A percentile compares a stretch with the other conserved stretches of the same genome.
Evolutionary conservation across 495 filamentous ascomycete species (phyloP).

Genomic region (Aspergillus biplanus): DNA sequence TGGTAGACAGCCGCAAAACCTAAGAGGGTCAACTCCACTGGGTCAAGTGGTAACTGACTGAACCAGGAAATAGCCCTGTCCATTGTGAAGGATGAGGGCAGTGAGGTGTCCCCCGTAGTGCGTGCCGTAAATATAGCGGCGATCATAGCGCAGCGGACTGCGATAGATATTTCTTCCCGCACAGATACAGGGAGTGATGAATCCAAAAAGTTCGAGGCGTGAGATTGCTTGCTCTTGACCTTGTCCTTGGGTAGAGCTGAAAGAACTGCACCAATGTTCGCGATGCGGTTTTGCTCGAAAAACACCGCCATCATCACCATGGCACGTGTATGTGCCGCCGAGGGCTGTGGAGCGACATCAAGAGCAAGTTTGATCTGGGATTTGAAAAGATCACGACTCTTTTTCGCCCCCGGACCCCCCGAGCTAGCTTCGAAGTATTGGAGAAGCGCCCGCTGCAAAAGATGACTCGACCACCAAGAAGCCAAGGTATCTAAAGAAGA

Average conservation of each 20-base stretch:
- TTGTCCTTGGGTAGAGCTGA: conserved; percentile 53
- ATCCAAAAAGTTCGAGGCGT: conserved; percentile 47
- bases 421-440: conserved; percentile 58
- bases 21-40: conserved; percentile 66
- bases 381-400: conserved; percentile 50
- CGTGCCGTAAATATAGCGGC: conserved; percentile 63
- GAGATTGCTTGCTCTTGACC: conserved; percentile 31
- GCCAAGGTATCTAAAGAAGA: conserved; percentile 89
- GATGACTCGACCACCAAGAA: conserved; percentile 83
- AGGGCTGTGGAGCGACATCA: conserved; percentile 76
- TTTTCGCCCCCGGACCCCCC: conserved; percentile 43
- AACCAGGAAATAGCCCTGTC: conserved; percentile 50
- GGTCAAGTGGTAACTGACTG: conserved; percentile 49
- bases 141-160: conserved; percentile 81
- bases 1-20: conserved; percentile 77
- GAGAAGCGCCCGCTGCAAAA: conserved; percentile 72
- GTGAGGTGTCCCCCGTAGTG: conserved; percentile 36
- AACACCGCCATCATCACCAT: conserved; percentile 66
- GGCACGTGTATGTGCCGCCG: conserved; percentile 74
- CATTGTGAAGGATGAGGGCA: conserved; percentile 44
- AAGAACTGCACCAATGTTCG: conserved; percentile 53
- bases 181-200: conserved; percentile 54
- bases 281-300: conserved; percentile 45
- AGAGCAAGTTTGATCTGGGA: conserved; percentile 69
- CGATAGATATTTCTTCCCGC: conserved; percentile 67